Conservation (phyloP, 257 asterid genomes). For the Lycium ferocissimum region DNA sequence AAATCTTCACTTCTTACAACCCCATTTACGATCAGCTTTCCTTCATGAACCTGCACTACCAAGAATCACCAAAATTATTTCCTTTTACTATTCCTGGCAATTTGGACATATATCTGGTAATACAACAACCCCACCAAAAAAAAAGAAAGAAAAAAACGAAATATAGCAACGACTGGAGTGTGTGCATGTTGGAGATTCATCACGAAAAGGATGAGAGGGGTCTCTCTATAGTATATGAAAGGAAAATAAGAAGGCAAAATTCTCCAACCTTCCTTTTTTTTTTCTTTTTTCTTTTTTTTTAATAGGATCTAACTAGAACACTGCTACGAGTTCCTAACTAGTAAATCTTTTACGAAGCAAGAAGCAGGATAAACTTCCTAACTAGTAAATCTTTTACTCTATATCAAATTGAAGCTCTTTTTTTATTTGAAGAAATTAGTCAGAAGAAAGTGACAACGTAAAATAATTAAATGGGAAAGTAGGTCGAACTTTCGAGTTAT, state of each 20-base stretch:
- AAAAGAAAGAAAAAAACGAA: background rate
- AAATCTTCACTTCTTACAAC: conserved; percentile 30
- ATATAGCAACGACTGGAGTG: background rate
- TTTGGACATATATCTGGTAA: background rate
- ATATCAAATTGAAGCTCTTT: background rate
- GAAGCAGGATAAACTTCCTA: background rate
- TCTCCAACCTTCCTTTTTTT: background rate
- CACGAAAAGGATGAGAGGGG: too few species aligned
- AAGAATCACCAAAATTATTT: conserved; percentile 23
- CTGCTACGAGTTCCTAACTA: background rate
- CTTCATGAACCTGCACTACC: conserved; percentile 33
- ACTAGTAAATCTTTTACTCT: background rate
- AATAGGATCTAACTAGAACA: background rate
- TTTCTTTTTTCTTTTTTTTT: background rate
- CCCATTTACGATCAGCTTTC: conserved; percentile 35
- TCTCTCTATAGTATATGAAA: background rate
- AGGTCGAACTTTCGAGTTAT: background rate
- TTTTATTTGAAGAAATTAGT: background rate
- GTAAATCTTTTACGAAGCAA: background rate
- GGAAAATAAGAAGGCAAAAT: background rate
- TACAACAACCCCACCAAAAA: background rate
- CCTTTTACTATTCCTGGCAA: background rate
- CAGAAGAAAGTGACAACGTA: background rate
- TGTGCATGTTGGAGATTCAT: background rate
- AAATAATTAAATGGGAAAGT: background rate